A percentile compares a stretch with the other conserved stretches of the same genome.
Conservation (phyloP, 495 filamentous ascomycete genomes). For the Elasticomyces elasticus region DNA sequence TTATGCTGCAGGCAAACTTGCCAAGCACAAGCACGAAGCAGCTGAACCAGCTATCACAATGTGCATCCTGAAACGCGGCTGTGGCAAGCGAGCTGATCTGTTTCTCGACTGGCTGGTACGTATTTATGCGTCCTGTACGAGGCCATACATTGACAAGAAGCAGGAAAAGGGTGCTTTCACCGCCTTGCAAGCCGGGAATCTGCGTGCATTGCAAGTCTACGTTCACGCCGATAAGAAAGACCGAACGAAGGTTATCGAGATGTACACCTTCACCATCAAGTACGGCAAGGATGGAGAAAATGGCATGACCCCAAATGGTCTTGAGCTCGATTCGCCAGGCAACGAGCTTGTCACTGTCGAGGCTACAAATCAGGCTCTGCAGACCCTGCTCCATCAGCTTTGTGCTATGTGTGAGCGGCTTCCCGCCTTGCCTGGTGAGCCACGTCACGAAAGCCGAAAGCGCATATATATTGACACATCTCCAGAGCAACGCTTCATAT, state of each 20-base stretch:
- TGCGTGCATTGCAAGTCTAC: constrained; percentile 40
- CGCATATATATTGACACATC: background rate
- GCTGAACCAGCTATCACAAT: constrained; percentile 8
- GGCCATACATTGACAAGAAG: background rate
- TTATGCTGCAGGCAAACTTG: constrained; percentile 21
- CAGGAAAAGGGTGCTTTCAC: constrained; percentile 42
- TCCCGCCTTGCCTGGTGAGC: constrained; percentile 38
- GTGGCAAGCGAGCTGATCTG: constrained; percentile 30
- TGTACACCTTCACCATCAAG: constrained; percentile 44
- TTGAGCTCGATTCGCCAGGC: constrained; percentile 32
- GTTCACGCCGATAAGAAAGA: constrained; percentile 23
- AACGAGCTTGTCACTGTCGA: constrained; percentile 31
- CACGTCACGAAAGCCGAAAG: background rate
- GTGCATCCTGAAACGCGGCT: constrained; percentile 32
- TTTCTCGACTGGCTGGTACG: constrained; percentile 39
- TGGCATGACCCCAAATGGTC: constrained; percentile 25
- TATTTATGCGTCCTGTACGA: constrained; percentile 7
- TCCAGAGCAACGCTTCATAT: constrained; percentile 34
- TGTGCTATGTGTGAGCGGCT: constrained; percentile 33
- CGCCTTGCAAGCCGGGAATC: constrained; percentile 31
- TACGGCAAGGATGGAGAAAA: constrained; percentile 27
- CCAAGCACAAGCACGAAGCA: constrained; percentile 22
- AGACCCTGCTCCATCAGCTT: constrained; percentile 34
- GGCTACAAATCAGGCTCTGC: constrained; percentile 32
- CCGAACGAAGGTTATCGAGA: constrained; percentile 33